Percentiles rank a stretch among this genome's conserved stretches.
Conservation (phyloP, 768 basidiomycete genomes). For the Boletus reticulatus region DNA sequence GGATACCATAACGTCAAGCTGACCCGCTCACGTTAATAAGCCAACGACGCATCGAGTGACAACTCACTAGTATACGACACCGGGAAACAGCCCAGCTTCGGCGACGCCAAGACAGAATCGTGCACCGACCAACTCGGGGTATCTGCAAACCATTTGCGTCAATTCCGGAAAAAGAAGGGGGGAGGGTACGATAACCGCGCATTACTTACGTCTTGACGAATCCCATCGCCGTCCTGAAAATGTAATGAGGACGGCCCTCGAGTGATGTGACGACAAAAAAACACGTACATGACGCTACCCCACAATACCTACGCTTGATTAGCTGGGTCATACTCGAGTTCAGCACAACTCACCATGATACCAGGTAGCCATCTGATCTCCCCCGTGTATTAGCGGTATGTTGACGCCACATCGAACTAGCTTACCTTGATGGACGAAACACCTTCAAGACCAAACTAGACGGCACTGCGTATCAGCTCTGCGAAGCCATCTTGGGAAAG, state of each 20-base stretch:
- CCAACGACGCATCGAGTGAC: neutral
- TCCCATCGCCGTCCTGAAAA: constrained; percentile 57
- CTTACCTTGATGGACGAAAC: constrained; percentile 60
- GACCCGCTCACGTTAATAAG: neutral
- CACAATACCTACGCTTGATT: constrained; percentile 47
- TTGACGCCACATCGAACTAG: neutral
- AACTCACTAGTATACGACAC: constrained; percentile 68
- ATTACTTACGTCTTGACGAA: constrained; percentile 63
- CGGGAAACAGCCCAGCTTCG: constrained; percentile 72
- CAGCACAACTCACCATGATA: constrained; percentile 47
- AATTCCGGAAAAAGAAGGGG: neutral
- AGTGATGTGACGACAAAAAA: neutral
- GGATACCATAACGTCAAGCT: constrained; percentile 72
- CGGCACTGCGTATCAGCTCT: neutral
- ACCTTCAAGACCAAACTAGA: constrained; percentile 48
- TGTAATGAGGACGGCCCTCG: neutral
- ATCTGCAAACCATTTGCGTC: constrained; percentile 36
- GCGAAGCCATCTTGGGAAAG: neutral
- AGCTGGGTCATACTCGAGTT: neutral
- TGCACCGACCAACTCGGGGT: constrained; percentile 56
- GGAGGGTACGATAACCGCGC: neutral
- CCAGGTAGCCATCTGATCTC: constrained; percentile 57
- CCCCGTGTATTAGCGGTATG: neutral
- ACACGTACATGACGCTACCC: constrained; percentile 58
- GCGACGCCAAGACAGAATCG: constrained; percentile 61